Base-by-base conservation (phyloP, 1,284 basidiomycete genomes). In the Ustilago curta region DNA sequence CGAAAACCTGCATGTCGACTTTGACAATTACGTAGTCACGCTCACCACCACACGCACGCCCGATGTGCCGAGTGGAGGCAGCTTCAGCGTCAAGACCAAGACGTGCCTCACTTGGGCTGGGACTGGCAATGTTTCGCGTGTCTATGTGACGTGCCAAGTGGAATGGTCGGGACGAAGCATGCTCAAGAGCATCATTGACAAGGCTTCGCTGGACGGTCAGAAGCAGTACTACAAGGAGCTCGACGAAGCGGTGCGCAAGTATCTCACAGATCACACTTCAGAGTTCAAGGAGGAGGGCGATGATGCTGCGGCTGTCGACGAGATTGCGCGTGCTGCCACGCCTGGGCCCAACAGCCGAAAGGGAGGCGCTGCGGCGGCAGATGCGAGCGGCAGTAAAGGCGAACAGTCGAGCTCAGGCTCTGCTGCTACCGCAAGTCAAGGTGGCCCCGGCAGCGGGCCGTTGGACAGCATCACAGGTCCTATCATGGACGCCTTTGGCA, bases 151-250 rank as follows among this genome's bases (percentile, higher is more conserved):
- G 39, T 95, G 93, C 8, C 90, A 92, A 76, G 94, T 98, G 3
- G 95, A 98, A 71, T 99, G 96, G 95, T 93, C 92, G 0, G 95
- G 95, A 23, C 89, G 95, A 77, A 96, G 93, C 85, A 97, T 97
- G 87, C 93, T 99, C 85, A 96, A 93, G 86, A 93, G 94, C 60
- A 93, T 99, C 79, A 97, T 99, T 81, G 95, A 97, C 82, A 91
- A 90, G 77, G 94, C 92, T 0, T 91, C 90, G 7, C 91, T 97
- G 54, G 95, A 97, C n/a, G 96, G 97, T 2, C 96, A 99, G 84
- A 95, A 92, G 85, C 87, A 88, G 55, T 97, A 95, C 84, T 94
- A 97, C 83, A 83, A 86, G 18, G 94, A 94, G 45, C 88, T 98
- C 6, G 93, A 96, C 74, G 89, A 88, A 71, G 91, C 91, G 7